Evolutionary conservation across 805 yeast genomes (phyloP), one percentile per base, ranked within the genome.

Genomic region (Hanseniaspora taiwanica): DNA sequence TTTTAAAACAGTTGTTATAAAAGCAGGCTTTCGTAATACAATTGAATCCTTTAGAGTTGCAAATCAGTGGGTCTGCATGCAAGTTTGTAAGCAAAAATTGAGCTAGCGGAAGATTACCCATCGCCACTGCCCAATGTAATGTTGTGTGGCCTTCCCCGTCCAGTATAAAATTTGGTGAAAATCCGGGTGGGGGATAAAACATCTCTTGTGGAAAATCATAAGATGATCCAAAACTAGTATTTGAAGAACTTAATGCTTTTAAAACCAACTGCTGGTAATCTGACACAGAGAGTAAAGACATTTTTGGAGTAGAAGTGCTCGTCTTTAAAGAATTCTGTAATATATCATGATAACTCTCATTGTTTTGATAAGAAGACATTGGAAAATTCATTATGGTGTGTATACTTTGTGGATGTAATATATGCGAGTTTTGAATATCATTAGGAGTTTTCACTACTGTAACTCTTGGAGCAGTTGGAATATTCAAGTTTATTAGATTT

Each of bases 91-190:
- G 48, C 21, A 81, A 53, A 21, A 75, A 62, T 46, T 75, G 76
- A 14, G 79, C 68, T 44, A 81, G 64, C 6, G 69, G 66, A n/a
- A 70, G 53, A 44, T 77, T 72, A 1, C 83, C 89, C 76, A 82
- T 71, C 0, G 91, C 78, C 23, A 84, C 70, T 0, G 93, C 91
- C 94, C 94, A 82, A 55, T 82, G 94, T 40, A 82, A 64, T 1
- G 86, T 74, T 0, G 87, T 77, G 52, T 82, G 86, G 0, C 89
- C 89, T 48, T 82, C 91, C 44, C 75, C 76, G 51, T 82, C 94
- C 17, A 82, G 76, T 2, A 78, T 68, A 44, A 71, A 78, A 53
- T 79, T 74, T 39, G 80, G 71, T 48, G 77, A 71, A 43, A 79
- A 74, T 49, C 74, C 72, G 27, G 64, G 60, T 1, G 89, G 87